Evolutionary conservation across 2,329 filamentous ascomycete species (phyloP).

Genomic region (Thermoascus crustaceus): DNA sequence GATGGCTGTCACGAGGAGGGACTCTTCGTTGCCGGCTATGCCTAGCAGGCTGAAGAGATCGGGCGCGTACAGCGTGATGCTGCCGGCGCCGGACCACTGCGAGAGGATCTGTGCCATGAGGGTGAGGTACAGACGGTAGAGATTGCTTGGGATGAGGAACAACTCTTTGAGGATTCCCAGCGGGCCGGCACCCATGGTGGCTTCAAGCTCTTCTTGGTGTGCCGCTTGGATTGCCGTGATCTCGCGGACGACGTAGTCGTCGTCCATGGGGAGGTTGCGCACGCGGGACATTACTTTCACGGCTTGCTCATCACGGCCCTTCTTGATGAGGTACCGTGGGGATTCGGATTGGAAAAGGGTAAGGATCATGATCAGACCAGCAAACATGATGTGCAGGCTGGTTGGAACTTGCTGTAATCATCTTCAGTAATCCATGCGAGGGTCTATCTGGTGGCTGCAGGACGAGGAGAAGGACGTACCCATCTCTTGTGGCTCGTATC

Average conservation of each 20-base stretch:
- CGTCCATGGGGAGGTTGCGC: constrained; percentile 50
- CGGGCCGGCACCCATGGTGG: constrained; percentile 57
- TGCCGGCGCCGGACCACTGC: constrained; percentile 67
- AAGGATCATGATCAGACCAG: constrained; percentile 60
- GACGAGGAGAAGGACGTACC: too few species aligned
- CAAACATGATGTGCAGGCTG: too few species aligned
- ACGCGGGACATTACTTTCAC: constrained; percentile 42
- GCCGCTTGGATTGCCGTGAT: constrained; percentile 57
- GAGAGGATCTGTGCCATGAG: constrained; percentile 61
- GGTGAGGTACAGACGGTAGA: constrained; percentile 63
- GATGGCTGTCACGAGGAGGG: constrained; percentile 64
- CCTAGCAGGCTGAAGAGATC: constrained; percentile 67
- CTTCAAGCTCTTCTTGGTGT: constrained; percentile 58
- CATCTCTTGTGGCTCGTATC: too few species aligned
- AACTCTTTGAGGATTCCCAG: constrained; percentile 61
- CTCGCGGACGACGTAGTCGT: constrained; percentile 56
- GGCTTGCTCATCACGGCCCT: constrained; percentile 47
- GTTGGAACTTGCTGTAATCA: too few species aligned
- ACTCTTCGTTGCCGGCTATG: constrained; percentile 58
- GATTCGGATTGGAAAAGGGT: constrained; percentile 64
- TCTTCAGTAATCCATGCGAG: too few species aligned
- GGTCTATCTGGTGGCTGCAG: too few species aligned
- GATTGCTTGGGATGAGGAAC: constrained; percentile 57
- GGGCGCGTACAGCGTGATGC: constrained; percentile 68
- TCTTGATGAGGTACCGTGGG: constrained; percentile 62